Conservation (phyloP, 139 green algal species). For the Limnomonas spitsbergensis region DNA sequence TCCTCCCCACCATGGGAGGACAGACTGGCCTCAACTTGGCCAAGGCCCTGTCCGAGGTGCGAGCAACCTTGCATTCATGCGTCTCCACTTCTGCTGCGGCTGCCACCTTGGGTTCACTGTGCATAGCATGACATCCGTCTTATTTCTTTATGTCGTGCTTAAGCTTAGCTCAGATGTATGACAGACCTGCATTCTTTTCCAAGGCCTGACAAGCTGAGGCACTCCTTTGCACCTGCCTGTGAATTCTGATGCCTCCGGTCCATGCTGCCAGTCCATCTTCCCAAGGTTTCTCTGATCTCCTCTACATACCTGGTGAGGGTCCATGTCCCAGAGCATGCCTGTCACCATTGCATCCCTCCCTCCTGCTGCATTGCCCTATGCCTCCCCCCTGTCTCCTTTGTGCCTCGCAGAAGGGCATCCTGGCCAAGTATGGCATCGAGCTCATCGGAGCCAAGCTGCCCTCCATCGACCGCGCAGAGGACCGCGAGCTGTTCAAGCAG, state of each 20-base stretch:
- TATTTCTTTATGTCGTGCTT: no score
- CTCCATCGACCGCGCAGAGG: constrained; percentile 88
- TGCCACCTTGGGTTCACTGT: no score
- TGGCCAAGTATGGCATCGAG: constrained; percentile 91
- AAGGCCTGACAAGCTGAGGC: no score
- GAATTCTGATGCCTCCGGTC: neutral
- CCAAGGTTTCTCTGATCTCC: neutral
- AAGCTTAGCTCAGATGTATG: no score
- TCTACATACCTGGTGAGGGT: neutral
- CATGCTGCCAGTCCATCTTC: no score
- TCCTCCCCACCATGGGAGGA: constrained; percentile 98
- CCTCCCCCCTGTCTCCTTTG: neutral
- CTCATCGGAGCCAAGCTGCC: constrained; percentile 98
- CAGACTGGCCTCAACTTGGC: constrained; percentile 97
- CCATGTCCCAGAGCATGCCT: neutral
- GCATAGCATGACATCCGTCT: no score
- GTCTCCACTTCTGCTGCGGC: no score
- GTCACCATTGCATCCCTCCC: neutral
- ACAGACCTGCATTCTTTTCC: no score
- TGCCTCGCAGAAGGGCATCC: constrained; percentile 59
- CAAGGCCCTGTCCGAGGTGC: constrained; percentile 86
- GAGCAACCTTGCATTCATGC: constrained; percentile 7
- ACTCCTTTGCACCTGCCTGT: neutral
- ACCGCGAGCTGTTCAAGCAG: constrained; percentile 95
- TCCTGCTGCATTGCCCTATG: neutral